phyloP scores from a whole-genome alignment of 306 rosid genomes.

The Vachellia pachyceras region DNA sequence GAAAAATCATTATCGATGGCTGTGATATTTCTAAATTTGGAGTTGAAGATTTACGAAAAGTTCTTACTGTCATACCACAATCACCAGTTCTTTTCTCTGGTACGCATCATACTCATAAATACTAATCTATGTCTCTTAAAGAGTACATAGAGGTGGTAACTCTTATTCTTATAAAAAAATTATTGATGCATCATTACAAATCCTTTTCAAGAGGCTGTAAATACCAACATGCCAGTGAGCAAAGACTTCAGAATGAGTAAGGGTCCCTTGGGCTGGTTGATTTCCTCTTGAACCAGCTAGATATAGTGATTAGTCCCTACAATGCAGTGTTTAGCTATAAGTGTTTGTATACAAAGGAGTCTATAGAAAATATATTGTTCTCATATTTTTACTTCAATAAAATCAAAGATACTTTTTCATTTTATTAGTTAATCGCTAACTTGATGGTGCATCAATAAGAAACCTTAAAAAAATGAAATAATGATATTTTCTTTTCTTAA shows the following conservation, averaged over 20 bases:
- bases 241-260: neutral
- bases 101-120: slow-evolving; percentile 35
- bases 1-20: slow-evolving; percentile 74
- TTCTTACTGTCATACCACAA: slow-evolving; percentile 90
- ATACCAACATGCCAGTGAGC: neutral
- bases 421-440: neutral
- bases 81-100: slow-evolving; percentile 93
- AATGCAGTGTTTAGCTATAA: neutral
- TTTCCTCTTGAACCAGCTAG: neutral
- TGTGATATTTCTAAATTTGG: slow-evolving; percentile 75
- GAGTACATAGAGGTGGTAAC: slow-evolving; percentile 2
- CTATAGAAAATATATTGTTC: neutral
- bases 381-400: neutral
- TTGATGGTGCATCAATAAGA: neutral
- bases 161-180: slow-evolving; percentile 4
- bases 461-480: neutral
- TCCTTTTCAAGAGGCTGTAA: neutral
- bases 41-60: slow-evolving; percentile 70
- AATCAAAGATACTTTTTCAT: neutral
- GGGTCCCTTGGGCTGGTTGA: neutral
- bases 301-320: neutral
- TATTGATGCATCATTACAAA: too few species aligned
- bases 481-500: neutral
- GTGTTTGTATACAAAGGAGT: neutral
- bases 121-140: neutral